Percentiles rank a stretch among this genome's conserved stretches.
Conservation (phyloP, 2,329 filamentous ascomycete species). For the Clarireedia paspali region DNA sequence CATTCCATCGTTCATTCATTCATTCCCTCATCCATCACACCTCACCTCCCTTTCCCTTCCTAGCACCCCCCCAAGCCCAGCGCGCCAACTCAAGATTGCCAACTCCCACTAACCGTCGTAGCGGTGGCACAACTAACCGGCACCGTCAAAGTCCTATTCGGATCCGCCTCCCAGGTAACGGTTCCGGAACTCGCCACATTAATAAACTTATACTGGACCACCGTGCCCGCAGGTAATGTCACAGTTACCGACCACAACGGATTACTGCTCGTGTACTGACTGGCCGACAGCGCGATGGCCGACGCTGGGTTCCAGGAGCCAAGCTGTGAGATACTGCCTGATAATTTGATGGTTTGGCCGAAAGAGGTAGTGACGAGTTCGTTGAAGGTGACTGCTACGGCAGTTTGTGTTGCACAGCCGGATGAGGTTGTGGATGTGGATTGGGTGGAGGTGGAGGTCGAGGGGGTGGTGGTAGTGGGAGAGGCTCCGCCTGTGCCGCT, state of each 20-base stretch:
- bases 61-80: neutral
- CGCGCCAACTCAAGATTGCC: constrained; percentile 11
- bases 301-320: constrained; percentile 52
- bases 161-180: constrained; percentile 57
- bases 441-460: constrained; percentile 10
- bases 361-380: constrained; percentile 47
- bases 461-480: constrained; percentile 11
- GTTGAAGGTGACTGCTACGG: constrained; percentile 56
- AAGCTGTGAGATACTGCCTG: constrained; percentile 50
- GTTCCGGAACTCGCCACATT: constrained; percentile 46
- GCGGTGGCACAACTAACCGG: constrained; percentile 21
- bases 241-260: constrained; percentile 55
- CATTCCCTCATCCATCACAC: neutral
- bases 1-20: neutral
- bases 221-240: constrained; percentile 45
- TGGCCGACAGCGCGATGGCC: constrained; percentile 50
- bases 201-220: constrained; percentile 63
- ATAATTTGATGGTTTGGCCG: constrained; percentile 59
- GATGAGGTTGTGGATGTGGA: constrained; percentile 28
- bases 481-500: constrained; percentile 6
- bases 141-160: constrained; percentile 25
- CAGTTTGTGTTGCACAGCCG: constrained; percentile 33
- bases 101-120: constrained; percentile 18
- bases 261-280: constrained; percentile 49
- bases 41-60: neutral